A percentile compares a stretch with the other conserved stretches of the same genome.
These are phyloP conservation scores for Vitis vinifera DNA, from an alignment of 164 flowering plant genomes.

Conservation along the genomic window DNA sequence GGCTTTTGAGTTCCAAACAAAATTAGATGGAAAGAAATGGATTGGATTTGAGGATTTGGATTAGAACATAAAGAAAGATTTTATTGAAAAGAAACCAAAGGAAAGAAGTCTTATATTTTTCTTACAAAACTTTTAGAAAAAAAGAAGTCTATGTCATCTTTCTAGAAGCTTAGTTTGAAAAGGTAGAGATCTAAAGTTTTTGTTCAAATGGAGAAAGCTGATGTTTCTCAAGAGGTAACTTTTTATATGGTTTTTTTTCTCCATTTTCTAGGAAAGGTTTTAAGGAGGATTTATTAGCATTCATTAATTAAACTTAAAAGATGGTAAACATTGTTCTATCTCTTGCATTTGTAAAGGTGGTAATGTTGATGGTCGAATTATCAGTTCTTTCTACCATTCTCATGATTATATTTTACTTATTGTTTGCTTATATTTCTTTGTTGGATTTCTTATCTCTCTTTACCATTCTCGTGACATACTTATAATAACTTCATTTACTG, in stretches of 20 bases:
- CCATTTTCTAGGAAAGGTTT: not conserved
- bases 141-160: constrained; percentile 37
- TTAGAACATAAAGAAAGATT: too few relatives aligned
- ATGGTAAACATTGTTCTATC: not conserved
- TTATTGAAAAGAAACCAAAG: too few relatives aligned
- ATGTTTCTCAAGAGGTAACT: constrained; percentile 88
- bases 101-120: constrained; percentile 18
- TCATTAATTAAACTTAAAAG: not conserved
- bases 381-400: too few relatives aligned
- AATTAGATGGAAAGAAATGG: too few relatives aligned
- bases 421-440: too few relatives aligned
- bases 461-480: too few relatives aligned
- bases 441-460: too few relatives aligned
- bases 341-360: not conserved
- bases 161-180: constrained; percentile 46
- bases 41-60: too few relatives aligned
- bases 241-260: constrained; percentile 1
- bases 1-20: too few relatives aligned
- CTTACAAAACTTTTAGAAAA: constrained; percentile 44
- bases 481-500: too few relatives aligned
- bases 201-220: constrained; percentile 78
- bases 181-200: constrained; percentile 67
- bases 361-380: not conserved
- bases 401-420: too few relatives aligned
- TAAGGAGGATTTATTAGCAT: not conserved